Conservation (phyloP, 2,329 filamentous ascomycete species). For the Furcasterigmium furcatum region DNA sequence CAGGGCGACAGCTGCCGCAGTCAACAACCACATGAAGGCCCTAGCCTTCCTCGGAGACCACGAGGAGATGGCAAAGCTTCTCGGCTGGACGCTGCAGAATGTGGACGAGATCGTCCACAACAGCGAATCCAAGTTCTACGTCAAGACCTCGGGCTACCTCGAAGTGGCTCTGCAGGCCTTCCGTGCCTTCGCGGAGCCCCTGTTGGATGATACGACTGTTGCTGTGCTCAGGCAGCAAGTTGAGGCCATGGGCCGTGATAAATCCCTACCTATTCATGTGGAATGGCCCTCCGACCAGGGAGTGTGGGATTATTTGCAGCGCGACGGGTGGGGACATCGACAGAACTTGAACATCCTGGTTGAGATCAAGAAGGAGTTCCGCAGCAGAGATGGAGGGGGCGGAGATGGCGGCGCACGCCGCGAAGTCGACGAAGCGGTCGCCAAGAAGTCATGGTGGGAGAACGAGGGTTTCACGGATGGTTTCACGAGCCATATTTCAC, state of each 20-base stretch:
- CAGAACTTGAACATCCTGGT: constrained; percentile 5
- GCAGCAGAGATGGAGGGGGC: background rate
- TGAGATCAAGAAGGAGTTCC: background rate
- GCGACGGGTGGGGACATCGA: constrained; percentile 5
- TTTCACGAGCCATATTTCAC: background rate
- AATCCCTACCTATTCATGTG: constrained; percentile 18
- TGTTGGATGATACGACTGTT: constrained; percentile 28
- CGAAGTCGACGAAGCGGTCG: background rate
- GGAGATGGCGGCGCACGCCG: background rate
- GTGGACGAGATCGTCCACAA: constrained; percentile 22
- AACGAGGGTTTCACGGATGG: background rate
- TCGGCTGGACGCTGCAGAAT: constrained; percentile 56
- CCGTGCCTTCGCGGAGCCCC: constrained; percentile 41
- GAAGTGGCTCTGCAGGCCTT: constrained; percentile 41
- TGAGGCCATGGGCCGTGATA: constrained; percentile 17
- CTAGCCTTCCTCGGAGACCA: constrained; percentile 60
- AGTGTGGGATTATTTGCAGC: constrained; percentile 27
- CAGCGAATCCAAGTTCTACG: constrained; percentile 13
- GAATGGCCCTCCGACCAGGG: constrained; percentile 36
- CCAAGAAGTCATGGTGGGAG: no score
- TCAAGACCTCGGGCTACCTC: constrained; percentile 12
- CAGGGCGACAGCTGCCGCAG: constrained; percentile 34
- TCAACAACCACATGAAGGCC: constrained; percentile 56
- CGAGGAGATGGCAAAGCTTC: constrained; percentile 51
- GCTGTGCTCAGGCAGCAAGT: constrained; percentile 22